phyloP scores from a whole-genome alignment of 495 filamentous ascomycete species.

The Cryomyces minteri region DNA sequence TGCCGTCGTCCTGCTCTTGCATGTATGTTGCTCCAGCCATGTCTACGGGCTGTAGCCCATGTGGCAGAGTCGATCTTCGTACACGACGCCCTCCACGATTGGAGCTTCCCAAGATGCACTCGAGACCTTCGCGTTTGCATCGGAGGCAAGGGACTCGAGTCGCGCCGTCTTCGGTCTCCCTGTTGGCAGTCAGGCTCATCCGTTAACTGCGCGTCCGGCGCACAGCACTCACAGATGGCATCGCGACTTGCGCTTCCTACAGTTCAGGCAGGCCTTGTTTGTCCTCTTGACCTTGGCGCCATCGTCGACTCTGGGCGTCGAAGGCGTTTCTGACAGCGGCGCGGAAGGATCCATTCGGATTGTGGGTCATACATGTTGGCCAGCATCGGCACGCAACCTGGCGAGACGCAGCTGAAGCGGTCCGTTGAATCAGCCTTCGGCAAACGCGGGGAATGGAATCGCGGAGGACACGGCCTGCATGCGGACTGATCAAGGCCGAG shows the following conservation, averaged over 20 bases:
- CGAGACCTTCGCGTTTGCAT: conserved; percentile 36
- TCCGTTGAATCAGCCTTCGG: too few species aligned
- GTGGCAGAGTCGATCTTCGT: conserved; percentile 24
- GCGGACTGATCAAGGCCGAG: too few species aligned
- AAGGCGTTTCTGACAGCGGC: background rate
- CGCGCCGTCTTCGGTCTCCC: conserved; percentile 20
- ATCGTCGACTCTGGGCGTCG: conserved; percentile 2
- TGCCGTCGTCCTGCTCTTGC: conserved; percentile 1
- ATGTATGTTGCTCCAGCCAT: background rate
- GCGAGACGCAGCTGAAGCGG: too few species aligned
- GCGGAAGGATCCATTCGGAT: too few species aligned
- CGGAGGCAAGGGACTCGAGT: conserved; percentile 38
- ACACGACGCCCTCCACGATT: conserved; percentile 44
- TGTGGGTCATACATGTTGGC: too few species aligned
- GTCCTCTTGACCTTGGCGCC: conserved; percentile 30
- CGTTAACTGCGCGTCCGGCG: background rate
- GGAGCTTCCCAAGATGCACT: conserved; percentile 41
- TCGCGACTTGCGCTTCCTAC: conserved; percentile 41
- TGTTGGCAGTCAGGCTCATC: conserved; percentile 2
- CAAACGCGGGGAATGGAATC: too few species aligned
- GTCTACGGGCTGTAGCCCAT: conserved; percentile 1
- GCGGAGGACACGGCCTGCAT: too few species aligned
- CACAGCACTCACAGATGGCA: conserved; percentile 36
- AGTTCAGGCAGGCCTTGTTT: conserved; percentile 42
- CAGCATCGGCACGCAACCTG: too few species aligned